Conservation (phyloP, 768 basidiomycete genomes). For the Russula earlei region DNA sequence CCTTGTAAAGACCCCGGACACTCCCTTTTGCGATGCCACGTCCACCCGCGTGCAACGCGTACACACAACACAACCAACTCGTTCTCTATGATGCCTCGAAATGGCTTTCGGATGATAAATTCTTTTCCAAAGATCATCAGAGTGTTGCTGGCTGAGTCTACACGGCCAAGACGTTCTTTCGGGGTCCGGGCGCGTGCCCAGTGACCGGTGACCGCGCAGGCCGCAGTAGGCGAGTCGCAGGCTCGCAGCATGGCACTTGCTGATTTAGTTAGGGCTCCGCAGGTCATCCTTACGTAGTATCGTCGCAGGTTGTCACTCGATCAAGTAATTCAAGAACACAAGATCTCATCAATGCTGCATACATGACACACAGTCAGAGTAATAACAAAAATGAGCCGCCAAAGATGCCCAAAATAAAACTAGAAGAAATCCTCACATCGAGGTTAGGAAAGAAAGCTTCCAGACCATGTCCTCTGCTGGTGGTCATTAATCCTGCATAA, state of each 20-base stretch:
- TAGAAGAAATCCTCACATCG: constrained; percentile 7
- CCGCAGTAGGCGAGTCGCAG: too few relatives aligned
- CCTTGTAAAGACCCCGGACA: background rate
- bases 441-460: background rate
- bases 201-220: background rate
- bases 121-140: too few relatives aligned
- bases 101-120: too few relatives aligned
- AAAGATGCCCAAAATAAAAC: background rate
- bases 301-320: too few relatives aligned
- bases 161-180: background rate
- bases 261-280: too few relatives aligned
- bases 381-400: background rate
- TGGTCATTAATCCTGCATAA: constrained; percentile 2
- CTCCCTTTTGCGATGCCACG: background rate
- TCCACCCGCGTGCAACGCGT: background rate
- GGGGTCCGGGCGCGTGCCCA: background rate
- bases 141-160: too few relatives aligned
- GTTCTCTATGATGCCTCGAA: background rate
- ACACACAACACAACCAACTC: too few relatives aligned
- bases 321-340: background rate
- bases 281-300: too few relatives aligned
- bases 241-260: background rate
- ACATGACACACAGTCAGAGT: constrained; percentile 11
- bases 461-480: background rate
- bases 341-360: background rate